A percentile compares a stretch with the other conserved stretches of the same genome.
Evolutionary conservation across 1,139 yeast species (phyloP).

Genomic region (Geotrichum restrictum): DNA sequence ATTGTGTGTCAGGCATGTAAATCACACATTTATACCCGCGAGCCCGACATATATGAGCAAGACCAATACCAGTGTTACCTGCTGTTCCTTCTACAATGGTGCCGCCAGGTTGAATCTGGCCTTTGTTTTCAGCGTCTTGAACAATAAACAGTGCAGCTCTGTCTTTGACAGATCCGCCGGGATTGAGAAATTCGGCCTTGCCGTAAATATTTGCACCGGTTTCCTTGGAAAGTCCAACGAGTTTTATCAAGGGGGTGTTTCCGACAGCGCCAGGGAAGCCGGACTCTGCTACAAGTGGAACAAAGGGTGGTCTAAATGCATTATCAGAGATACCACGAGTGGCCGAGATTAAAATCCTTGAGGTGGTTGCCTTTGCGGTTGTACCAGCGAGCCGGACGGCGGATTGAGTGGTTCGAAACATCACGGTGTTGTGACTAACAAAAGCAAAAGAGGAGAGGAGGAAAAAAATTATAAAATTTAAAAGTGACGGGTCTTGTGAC

Average conservation of each 20-base stretch:
- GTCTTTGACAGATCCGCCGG: conserved; percentile 92
- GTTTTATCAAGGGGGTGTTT: conserved; percentile 73
- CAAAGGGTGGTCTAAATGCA: conserved; percentile 43
- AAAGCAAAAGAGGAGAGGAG: conserved; percentile 1
- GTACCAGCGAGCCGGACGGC: neutral
- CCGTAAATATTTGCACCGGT: conserved; percentile 77
- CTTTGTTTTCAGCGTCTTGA: conserved; percentile 72
- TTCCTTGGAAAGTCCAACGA: conserved; percentile 57
- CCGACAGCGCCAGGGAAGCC: conserved; percentile 81
- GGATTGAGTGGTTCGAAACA: neutral
- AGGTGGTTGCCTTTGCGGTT: neutral
- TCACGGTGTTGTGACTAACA: neutral
- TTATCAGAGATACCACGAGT: conserved; percentile 9
- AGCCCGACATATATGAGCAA: conserved; percentile 82
- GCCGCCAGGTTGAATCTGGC: conserved; percentile 65
- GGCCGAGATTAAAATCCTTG: neutral
- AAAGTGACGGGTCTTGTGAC: conserved; percentile 3
- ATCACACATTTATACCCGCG: conserved; percentile 80
- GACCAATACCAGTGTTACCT: conserved; percentile 84
- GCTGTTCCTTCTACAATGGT: conserved; percentile 70
- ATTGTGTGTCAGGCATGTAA: conserved; percentile 86
- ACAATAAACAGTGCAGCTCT: conserved; percentile 79
- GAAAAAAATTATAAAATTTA: neutral
- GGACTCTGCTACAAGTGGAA: conserved; percentile 56
- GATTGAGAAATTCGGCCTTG: conserved; percentile 89